Conservation (phyloP, 1,284 basidiomycete genomes). For the Tilletia walkeri region DNA sequence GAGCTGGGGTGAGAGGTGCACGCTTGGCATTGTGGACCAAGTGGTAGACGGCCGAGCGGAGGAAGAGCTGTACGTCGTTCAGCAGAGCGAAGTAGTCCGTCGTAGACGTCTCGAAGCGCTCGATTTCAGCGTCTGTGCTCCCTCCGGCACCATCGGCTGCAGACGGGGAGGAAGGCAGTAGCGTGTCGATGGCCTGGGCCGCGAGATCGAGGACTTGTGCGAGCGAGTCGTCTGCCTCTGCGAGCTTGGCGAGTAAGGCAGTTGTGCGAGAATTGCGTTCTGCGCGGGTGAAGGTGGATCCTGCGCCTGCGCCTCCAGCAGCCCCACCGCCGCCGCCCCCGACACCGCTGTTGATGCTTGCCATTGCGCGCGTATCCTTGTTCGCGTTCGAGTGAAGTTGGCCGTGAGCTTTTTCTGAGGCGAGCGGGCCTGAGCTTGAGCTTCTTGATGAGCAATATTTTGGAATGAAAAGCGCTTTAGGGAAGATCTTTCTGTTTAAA, state of each 20-base stretch:
- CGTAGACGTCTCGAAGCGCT: neutral
- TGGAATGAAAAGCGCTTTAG: too few relatives aligned
- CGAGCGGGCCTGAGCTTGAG: too few relatives aligned
- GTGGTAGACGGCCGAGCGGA: conserved; percentile 14
- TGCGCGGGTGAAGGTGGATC: neutral
- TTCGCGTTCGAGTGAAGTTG: too few relatives aligned
- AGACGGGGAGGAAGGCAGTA: neutral
- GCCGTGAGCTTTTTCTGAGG: too few relatives aligned
- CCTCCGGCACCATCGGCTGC: neutral
- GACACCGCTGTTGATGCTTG: neutral
- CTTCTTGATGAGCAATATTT: too few relatives aligned
- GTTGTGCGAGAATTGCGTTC: neutral
- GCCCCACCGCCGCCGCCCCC: neutral
- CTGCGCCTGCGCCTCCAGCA: neutral
- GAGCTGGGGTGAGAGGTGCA: neutral
- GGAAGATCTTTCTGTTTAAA: too few relatives aligned
- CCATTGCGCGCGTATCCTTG: too few relatives aligned
- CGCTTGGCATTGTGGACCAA: conserved; percentile 8
- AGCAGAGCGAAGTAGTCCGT: conserved; percentile 12
- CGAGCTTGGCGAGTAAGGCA: conserved; percentile 8
- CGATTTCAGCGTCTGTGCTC: neutral
- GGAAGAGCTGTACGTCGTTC: conserved; percentile 17
- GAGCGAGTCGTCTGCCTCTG: conserved; percentile 10
- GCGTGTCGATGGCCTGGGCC: conserved; percentile 4
- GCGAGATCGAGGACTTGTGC: conserved; percentile 13